These are phyloP conservation scores for Saksenaea oblongispora DNA, from an alignment of 371 early-diverging fungal species.

Conservation along the genomic window DNA sequence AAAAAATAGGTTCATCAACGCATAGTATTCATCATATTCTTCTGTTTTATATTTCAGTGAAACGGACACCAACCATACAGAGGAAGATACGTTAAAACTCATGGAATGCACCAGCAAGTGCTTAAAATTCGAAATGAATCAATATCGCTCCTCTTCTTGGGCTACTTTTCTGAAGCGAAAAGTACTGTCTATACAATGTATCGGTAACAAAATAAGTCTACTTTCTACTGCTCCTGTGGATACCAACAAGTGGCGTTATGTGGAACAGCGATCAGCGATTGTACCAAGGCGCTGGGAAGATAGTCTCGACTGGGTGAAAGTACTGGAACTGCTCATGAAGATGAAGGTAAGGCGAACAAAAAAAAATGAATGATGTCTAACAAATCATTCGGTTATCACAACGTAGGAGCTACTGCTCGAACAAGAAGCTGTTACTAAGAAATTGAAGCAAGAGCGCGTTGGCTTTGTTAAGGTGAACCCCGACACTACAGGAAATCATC, in stretches of 20 bases:
- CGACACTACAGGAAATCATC: too few species aligned
- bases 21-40: conserved; percentile 5
- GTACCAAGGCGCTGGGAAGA: conserved; percentile 19
- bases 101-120: conserved; percentile 18
- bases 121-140: conserved; percentile 16
- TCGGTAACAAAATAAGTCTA: conserved; percentile 15
- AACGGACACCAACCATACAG: conserved; percentile 12
- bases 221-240: conserved; percentile 9
- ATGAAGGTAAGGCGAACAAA: too few species aligned
- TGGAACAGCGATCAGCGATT: conserved; percentile 16
- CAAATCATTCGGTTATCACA: conserved; percentile 8
- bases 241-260: conserved; percentile 16
- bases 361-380: too few species aligned
- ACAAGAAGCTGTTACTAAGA: conserved; percentile 10
- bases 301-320: conserved; percentile 7
- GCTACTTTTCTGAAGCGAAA: conserved; percentile 9
- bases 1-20: neutral
- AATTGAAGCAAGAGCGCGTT: conserved; percentile 8
- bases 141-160: conserved; percentile 14
- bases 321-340: too few species aligned
- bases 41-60: conserved; percentile 15
- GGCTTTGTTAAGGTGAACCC: conserved; percentile 8
- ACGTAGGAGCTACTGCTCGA: conserved; percentile 7
- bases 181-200: conserved; percentile 10
- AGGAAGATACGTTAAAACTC: conserved; percentile 20